These are phyloP conservation scores for Plasmodium falciparum DNA, from an alignment of 169 alveolate genomes.

Conservation along the genomic window DNA sequence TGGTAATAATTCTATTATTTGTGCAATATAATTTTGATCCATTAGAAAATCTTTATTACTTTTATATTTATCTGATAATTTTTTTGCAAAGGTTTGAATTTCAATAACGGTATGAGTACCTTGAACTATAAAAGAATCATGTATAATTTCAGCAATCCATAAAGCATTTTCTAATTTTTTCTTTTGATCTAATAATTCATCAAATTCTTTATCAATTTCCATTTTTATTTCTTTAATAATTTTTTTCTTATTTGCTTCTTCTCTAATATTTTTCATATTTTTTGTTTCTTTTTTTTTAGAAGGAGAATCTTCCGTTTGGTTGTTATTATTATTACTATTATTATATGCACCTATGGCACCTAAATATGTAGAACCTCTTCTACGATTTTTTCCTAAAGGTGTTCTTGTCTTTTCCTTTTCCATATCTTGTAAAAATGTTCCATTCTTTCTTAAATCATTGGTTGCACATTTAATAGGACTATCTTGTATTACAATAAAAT, in stretches of 20 bases:
- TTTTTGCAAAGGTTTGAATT: conserved; percentile 42
- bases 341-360: conserved; percentile 18
- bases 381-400: conserved; percentile 73
- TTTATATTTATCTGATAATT: conserved; percentile 62
- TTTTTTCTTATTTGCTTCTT: conserved; percentile 74
- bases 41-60: conserved; percentile 35
- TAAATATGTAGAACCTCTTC: conserved; percentile 5
- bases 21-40: conserved; percentile 50
- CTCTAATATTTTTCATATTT: conserved; percentile 54
- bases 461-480: conserved; percentile 75
- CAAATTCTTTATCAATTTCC: conserved; percentile 63
- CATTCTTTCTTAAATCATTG: conserved; percentile 35
- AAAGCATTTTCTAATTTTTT: conserved; percentile 69
- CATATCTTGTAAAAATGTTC: conserved; percentile 37
- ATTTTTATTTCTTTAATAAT: conserved; percentile 48
- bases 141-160: conserved; percentile 75
- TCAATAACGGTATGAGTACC: conserved; percentile 48
- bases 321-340: conserved; percentile 2
- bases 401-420: conserved; percentile 73
- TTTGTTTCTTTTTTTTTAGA: conserved; percentile 59
- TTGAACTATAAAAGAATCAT: conserved; percentile 56
- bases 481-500: conserved; percentile 65
- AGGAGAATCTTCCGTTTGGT: conserved; percentile 19
- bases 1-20: conserved; percentile 46
- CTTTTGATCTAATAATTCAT: conserved; percentile 43